Evolutionary conservation across 805 yeast genomes (phyloP), one percentile per base, ranked within the genome.

Genomic region (Candida qinlingensis): DNA sequence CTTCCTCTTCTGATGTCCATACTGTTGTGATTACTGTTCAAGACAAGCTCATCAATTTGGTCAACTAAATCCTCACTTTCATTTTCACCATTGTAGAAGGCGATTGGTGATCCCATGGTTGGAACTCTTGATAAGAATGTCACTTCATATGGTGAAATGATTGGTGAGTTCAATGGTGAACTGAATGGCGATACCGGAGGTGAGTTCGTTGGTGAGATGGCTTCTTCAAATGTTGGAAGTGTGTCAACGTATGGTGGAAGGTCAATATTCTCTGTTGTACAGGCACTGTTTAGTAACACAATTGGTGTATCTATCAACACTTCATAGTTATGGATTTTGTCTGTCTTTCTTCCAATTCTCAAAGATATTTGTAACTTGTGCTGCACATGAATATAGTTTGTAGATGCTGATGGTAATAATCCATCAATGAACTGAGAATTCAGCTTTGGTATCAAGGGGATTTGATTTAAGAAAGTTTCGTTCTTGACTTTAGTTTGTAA

Each of bases 231-330:
- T 0, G 83, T 70, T 0, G 90, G 90, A 28, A 80, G 68, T 1
- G 47, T 48, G 11, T 49, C 47, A 31, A 39, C 42, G 44, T 72
- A 72, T 2, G 66, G 61, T 5, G 77, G 77, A 12, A 73, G 55
- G 9, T 65, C 67, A 49, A 68, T 60, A 48, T 63, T 70, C 7
- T 66, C 72, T 26, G 62, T 58, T 3, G 60, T 62, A 54, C 77
- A 73, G 4, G 64, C 54, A 34, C 68, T 68, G 10, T 81, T 75
- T n/a, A 78, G 67, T 19, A 80, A 61, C 31, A 76, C 73, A 36
- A 86, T 71, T 0, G 94, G 94, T 0, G 92, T 85, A 60, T 86
- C 94, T 37, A 86, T 85, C 40, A 86, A 79, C 25, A 86, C 91
- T 56, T 86, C 95, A 58, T 82, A 86, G 62, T 86, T 91, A 57